Base-by-base conservation (phyloP, 108 stramenopile genomes). In the Licmophora abbreviata region DNA sequence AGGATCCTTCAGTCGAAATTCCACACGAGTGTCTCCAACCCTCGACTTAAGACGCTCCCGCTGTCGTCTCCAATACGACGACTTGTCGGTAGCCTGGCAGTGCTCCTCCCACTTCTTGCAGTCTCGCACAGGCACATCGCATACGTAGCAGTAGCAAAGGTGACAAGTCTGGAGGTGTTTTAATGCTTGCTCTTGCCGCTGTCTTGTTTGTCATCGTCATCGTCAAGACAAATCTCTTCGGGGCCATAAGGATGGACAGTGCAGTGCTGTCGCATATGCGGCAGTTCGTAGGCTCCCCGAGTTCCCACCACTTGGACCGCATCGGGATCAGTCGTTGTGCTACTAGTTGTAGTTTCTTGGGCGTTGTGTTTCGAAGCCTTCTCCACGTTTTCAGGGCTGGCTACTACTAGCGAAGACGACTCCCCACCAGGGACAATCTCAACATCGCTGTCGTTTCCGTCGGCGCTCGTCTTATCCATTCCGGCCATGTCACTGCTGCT, bases 261-360 rank as follows among this genome's bases (percentile, higher is more conserved):
- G 20, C 38, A 40, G 20, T 40, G 38, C 15, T 20, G 20, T 40
- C 38, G 15, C 38, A 40, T 40, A 5, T 40, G 38, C 20, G 38
- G 38, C 38, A 40, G 20, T 1, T 2, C 15, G 21, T 3, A 2
- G 3, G 45, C 24, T n/a, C 25, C 21, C 18, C 15, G 1, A 23
- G 45, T 26, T n/a, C 45, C 45, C 3, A n/a, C 25, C 8, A 23
- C 45, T 26, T 51, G 30, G 3, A 33, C 18, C 28, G 17, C 50
- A 51, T 25, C 50, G 1, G 11, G 31, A 51, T 20, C 50, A 24
- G n/a, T n/a, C n/a, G n/a, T n/a, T n/a, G n/a, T n/a, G n/a, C n/a
- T n/a, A n/a, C n/a, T n/a, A n/a, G n/a, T n/a, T n/a, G n/a, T n/a
- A n/a, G n/a, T n/a, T n/a, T n/a, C n/a, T n/a, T n/a, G n/a, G n/a